Conservation (phyloP, 805 yeast species). For the Candida glaebosa region DNA sequence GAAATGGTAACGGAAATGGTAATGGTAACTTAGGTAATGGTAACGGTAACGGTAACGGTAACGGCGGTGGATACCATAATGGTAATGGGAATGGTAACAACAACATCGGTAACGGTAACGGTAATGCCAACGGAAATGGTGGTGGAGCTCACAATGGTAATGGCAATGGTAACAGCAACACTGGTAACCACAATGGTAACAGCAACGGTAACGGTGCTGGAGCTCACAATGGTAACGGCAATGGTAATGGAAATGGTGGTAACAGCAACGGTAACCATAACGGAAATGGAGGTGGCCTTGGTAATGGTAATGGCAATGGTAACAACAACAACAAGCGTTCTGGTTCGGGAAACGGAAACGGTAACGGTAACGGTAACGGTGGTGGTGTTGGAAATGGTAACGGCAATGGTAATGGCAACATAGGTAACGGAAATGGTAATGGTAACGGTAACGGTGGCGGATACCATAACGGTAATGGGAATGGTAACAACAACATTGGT, state of each 20-base stretch:
- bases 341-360: constrained; percentile 10
- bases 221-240: constrained; percentile 9
- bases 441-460: constrained; percentile 11
- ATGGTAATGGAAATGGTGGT: constrained; percentile 7
- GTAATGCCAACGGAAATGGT: constrained; percentile 5
- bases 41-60: constrained; percentile 14
- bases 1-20: constrained; percentile 10
- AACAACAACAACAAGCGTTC: constrained; percentile 12
- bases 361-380: constrained; percentile 15
- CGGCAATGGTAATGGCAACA: constrained; percentile 9
- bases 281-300: constrained; percentile 10
- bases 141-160: constrained; percentile 9
- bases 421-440: constrained; percentile 14
- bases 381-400: constrained; percentile 14
- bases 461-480: constrained; percentile 7
- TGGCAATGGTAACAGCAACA: constrained; percentile 7
- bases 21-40: constrained; percentile 8
- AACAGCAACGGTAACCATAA: constrained; percentile 5
- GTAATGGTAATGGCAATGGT: constrained; percentile 14
- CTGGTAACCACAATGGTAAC: constrained; percentile 14
- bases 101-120: constrained; percentile 6
- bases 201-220: constrained; percentile 10
- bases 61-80: constrained; percentile 9
- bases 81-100: constrained; percentile 9
- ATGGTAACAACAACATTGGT: constrained; percentile 4